Evolutionary conservation across 768 basidiomycete species (phyloP).

Genomic region (Calocybe indica): DNA sequence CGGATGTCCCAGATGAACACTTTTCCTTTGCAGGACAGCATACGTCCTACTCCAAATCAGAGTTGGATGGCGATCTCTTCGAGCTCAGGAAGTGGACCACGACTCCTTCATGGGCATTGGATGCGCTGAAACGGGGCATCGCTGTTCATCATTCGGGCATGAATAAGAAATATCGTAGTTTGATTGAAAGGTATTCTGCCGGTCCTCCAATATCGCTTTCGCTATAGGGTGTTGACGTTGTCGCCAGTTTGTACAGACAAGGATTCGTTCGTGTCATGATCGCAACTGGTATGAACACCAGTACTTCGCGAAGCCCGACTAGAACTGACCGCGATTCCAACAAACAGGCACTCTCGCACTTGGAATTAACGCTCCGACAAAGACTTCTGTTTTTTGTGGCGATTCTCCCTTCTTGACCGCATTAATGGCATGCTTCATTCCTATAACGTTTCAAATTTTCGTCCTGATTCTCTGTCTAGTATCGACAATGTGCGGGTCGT

Average conservation of each 20-base stretch:
- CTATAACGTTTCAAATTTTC: background rate
- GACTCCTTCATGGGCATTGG: constrained; percentile 37
- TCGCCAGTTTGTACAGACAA: constrained; percentile 47
- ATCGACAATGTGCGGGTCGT: constrained; percentile 69
- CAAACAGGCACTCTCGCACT: constrained; percentile 56
- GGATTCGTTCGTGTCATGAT: constrained; percentile 63
- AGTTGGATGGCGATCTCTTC: constrained; percentile 43
- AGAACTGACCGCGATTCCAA: background rate
- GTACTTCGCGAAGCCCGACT: background rate
- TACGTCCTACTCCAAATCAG: constrained; percentile 35
- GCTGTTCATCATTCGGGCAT: constrained; percentile 70
- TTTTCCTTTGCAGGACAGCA: constrained; percentile 53
- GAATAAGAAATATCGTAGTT: constrained; percentile 51
- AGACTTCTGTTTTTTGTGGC: constrained; percentile 57
- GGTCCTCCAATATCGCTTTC: background rate
- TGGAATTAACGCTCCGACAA: constrained; percentile 72
- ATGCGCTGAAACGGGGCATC: constrained; percentile 51
- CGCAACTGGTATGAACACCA: constrained; percentile 42
- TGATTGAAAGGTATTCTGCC: constrained; percentile 45
- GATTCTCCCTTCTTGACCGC: constrained; percentile 59
- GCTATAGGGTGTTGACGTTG: background rate
- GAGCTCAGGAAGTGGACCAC: constrained; percentile 27
- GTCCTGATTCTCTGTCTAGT: constrained; percentile 28
- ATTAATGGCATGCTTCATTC: constrained; percentile 39
- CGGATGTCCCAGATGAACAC: constrained; percentile 46